Percentiles rank a stretch among this genome's conserved stretches.
These are phyloP conservation scores for Astrephomene gubernaculifera DNA, from an alignment of 139 green algal genomes.

Conservation along the genomic window DNA sequence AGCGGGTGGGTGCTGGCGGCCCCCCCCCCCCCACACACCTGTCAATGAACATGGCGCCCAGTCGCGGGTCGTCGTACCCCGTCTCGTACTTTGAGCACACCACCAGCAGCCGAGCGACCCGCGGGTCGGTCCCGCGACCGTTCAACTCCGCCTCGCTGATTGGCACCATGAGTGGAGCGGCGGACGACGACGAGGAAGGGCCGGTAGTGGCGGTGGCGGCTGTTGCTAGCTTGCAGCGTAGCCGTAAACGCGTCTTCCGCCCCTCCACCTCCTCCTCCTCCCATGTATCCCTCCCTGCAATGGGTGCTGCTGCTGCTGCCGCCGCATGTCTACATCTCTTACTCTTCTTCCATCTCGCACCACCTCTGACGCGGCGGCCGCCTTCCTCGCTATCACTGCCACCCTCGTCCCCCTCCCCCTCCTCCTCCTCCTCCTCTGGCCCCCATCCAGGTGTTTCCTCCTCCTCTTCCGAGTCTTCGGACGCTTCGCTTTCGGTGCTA, in stretches of 20 bases:
- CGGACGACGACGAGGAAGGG: too few species aligned
- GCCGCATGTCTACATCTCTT: too few species aligned
- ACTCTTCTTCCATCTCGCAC: too few species aligned
- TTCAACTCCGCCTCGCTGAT: slow-evolving; percentile 48
- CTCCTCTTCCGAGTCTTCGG: neutral
- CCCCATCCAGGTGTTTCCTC: neutral
- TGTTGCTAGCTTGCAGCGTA: too few species aligned
- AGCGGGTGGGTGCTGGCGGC: too few species aligned
- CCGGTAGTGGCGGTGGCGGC: too few species aligned
- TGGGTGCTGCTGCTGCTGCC: neutral
- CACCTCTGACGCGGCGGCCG: neutral
- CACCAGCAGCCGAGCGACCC: slow-evolving; percentile 54
- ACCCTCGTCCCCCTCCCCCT: neutral
- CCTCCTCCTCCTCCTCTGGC: neutral
- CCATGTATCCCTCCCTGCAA: too few species aligned
- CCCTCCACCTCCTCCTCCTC: too few species aligned
- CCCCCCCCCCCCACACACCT: slow-evolving; percentile 7
- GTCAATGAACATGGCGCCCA: slow-evolving; percentile 61
- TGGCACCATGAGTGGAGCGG: neutral
- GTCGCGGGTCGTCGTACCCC: slow-evolving; percentile 60
- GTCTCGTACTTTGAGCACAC: slow-evolving; percentile 67
- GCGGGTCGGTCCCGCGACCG: neutral
- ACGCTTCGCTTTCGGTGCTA: neutral
- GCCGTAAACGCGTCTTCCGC: too few species aligned
- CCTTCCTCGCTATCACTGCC: neutral